Evolutionary conservation across 1,284 basidiomycete species (phyloP).

Genomic region (Afroboletus lepidellus): DNA sequence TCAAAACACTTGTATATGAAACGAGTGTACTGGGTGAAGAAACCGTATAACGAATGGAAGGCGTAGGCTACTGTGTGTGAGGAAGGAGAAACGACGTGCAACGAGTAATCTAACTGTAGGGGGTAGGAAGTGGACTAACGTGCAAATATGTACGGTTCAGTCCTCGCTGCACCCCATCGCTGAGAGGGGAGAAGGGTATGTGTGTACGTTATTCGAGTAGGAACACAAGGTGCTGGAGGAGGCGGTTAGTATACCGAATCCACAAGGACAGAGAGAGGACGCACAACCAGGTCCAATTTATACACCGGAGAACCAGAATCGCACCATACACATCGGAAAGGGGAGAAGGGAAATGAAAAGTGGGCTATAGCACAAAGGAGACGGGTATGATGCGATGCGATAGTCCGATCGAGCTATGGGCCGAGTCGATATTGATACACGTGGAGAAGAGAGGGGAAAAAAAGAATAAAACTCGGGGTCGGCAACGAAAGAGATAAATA

Average conservation of each 20-base stretch:
- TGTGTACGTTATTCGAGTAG: slow-evolving; percentile 24
- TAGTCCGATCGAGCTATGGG: slow-evolving; percentile 31
- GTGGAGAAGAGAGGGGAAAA: neutral
- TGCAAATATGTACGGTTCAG: slow-evolving; percentile 19
- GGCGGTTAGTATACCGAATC: slow-evolving; percentile 10
- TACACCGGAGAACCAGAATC: slow-evolving; percentile 33
- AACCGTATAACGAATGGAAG: slow-evolving; percentile 27
- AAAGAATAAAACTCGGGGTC: neutral
- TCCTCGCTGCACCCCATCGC: slow-evolving; percentile 22
- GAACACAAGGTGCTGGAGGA: slow-evolving; percentile 27
- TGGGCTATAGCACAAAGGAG: slow-evolving; percentile 30
- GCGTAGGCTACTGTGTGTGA: slow-evolving; percentile 26
- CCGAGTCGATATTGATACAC: slow-evolving; percentile 38
- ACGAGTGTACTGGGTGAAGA: slow-evolving; percentile 30
- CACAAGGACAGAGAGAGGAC: neutral
- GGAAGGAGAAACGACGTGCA: slow-evolving; percentile 13
- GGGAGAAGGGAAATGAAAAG: neutral
- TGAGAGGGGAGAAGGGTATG: slow-evolving; percentile 18
- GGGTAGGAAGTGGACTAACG: slow-evolving; percentile 20
- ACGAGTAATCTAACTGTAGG: slow-evolving; percentile 24
- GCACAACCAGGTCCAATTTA: slow-evolving; percentile 30
- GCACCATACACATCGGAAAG: slow-evolving; percentile 33
- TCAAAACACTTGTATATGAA: slow-evolving; percentile 22
- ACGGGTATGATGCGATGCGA: slow-evolving; percentile 36
- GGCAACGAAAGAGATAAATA: slow-evolving; percentile 18